Base-by-base conservation (phyloP, 805 yeast species). In the Metschnikowia lochheadii region DNA sequence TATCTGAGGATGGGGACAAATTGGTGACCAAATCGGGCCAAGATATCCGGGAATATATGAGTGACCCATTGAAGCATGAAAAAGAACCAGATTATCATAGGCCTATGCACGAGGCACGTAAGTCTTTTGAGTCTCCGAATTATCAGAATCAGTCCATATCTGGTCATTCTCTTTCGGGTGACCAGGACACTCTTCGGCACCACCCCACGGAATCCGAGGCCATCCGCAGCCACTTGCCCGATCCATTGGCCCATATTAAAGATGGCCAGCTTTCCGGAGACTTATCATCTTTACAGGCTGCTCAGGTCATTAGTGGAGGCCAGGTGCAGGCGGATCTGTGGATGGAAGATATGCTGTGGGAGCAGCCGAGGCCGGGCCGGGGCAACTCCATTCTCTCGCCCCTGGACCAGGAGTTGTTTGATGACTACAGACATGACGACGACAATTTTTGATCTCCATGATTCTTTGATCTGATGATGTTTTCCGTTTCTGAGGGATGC, bases 371-470 rank as follows among this genome's bases (percentile, higher is more conserved):
- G 40, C 50, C 46, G 35, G 40, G 41, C 31, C 36, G 36, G 15
- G 41, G 29, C 13, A 46, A 39, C 39, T 56, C 55, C 33, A 61
- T 70, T n/a, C 51, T 70, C 33, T 56, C 59, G n/a, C 56, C 56
- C 23, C 62, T 56, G 31, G 64, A 66, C 63, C 74, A 72, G 54
- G 75, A 72, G 45, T 65, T 70, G 26, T 73, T 60, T 50, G 76
- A 73, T 46, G 78, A 72, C 53, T 73, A 73, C 57, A 62, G 69
- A 48, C 73, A 73, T 51, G 77, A 73, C 50, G 76, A 72, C 49
- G 44, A 53, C 31, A 23, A 32, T 15, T 45, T 45, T n/a, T 37
- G 15, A 17, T 26, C 29, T 26, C 11, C 4, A 26, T 26, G 29
- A 8, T 26, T 26, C 11, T 8, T 26, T 26, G 29, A 26, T 26